Conservation (phyloP, 345 rosid genomes). For the Turritis glabra region DNA sequence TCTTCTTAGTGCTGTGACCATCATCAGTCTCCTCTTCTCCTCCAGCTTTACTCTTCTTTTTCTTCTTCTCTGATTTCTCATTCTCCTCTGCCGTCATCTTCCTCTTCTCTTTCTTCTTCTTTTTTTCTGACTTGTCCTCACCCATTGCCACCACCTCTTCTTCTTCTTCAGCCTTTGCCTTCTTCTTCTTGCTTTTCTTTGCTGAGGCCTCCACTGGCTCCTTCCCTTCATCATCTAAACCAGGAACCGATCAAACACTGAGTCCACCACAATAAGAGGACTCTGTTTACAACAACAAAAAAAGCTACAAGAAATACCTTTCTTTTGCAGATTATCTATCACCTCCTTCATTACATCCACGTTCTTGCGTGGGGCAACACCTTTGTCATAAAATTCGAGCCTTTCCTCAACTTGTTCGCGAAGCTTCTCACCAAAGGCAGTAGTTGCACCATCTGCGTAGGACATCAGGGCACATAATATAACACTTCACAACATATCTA, state of each 20-base stretch:
- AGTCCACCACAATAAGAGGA: not conserved
- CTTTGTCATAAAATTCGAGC: conserved; percentile 93
- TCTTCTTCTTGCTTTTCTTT: conserved; percentile 43
- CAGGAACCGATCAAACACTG: not conserved
- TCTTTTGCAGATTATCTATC: conserved; percentile 49
- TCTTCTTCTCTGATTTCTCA: conserved; percentile 38
- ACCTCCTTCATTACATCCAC: conserved; percentile 95
- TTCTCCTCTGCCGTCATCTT: conserved; percentile 29
- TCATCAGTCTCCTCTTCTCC: conserved; percentile 32
- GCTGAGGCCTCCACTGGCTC: conserved; percentile 24
- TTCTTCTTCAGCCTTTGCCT: conserved; percentile 30
- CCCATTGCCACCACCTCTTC: conserved; percentile 10
- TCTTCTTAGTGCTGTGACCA: conserved; percentile 36
- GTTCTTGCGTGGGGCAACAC: conserved; percentile 95
- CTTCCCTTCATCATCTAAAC: conserved; percentile 25
- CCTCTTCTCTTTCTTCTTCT: conserved; percentile 38
- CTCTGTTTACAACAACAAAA: not conserved
- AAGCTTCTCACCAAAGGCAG: conserved; percentile 86
- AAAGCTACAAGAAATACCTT: conserved; percentile 47
- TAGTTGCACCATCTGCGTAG: conserved; percentile 56
- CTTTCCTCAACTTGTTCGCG: conserved; percentile 97
- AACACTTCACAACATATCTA: not conserved
- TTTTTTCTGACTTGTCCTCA: conserved; percentile 35
- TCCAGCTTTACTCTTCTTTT: conserved; percentile 37
- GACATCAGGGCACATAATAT: not conserved